Percentiles rank a stretch among this genome's conserved stretches.
Conservation (phyloP, 257 asterid genomes). For the Lycium ferocissimum region DNA sequence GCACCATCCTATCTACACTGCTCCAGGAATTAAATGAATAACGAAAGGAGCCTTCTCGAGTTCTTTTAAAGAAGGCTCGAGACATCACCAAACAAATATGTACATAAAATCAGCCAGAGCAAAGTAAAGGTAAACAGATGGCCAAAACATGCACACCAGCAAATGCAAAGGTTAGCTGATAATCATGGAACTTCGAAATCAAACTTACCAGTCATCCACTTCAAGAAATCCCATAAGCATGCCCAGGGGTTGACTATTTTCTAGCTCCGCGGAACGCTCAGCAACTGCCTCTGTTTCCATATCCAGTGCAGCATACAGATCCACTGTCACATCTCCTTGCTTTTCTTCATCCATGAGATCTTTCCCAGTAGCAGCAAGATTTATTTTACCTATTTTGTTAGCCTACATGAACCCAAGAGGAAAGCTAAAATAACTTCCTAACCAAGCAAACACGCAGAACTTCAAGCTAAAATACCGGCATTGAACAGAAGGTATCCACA, state of each 20-base stretch:
- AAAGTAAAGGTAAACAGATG: neutral
- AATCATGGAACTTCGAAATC: conserved; percentile 22
- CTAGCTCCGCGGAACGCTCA: conserved; percentile 81
- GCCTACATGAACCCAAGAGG: conserved; percentile 55
- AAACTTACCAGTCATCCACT: conserved; percentile 91
- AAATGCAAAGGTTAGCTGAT: conserved; percentile 21
- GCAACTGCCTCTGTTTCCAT: conserved; percentile 74
- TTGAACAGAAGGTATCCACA: conserved; percentile 1
- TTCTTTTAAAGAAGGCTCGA: neutral
- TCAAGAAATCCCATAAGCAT: conserved; percentile 92
- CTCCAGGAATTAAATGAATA: neutral
- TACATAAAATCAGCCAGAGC: neutral
- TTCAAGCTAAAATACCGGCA: conserved; percentile 22
- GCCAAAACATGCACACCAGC: neutral
- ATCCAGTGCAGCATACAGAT: conserved; percentile 90
- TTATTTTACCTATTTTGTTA: conserved; percentile 91
- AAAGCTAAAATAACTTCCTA: conserved; percentile 4
- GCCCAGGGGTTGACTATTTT: conserved; percentile 85
- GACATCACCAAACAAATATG: neutral
- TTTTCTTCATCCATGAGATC: conserved; percentile 99
- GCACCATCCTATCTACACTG: neutral
- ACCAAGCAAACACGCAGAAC: conserved; percentile 8
- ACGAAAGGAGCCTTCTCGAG: neutral
- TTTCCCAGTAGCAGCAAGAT: conserved; percentile 99
- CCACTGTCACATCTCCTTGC: conserved; percentile 96